phyloP scores from a whole-genome alignment of 1,284 basidiomycete genomes.

The Xerocomus amazonicus region DNA sequence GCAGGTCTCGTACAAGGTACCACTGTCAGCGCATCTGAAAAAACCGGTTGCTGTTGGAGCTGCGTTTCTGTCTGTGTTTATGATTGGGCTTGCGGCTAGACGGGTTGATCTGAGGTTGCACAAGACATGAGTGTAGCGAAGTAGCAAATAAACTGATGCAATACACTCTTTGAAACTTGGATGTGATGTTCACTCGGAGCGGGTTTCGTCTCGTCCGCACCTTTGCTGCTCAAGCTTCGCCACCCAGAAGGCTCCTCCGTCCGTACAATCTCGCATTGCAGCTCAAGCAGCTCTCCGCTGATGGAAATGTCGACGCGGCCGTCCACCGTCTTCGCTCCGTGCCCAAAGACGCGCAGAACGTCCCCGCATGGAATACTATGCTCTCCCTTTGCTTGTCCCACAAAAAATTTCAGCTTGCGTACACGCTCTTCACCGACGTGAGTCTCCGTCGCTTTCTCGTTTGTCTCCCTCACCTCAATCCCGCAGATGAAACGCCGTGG shows the following conservation, averaged over 20 bases:
- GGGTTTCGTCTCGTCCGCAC: slow-evolving; percentile 8
- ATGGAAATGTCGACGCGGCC: slow-evolving; percentile 55
- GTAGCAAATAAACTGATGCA: slow-evolving; percentile 40
- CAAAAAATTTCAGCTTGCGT: slow-evolving; percentile 53
- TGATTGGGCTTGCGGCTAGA: slow-evolving; percentile 54
- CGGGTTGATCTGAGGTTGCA: slow-evolving; percentile 66
- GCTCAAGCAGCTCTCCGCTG: slow-evolving; percentile 51
- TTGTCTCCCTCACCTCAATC: slow-evolving; percentile 2
- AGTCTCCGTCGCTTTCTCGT: slow-evolving; percentile 26
- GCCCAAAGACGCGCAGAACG: slow-evolving; percentile 67
- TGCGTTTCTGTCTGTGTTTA: slow-evolving; percentile 65
- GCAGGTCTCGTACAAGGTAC: slow-evolving; percentile 84
- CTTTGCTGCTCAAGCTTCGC: slow-evolving; percentile 5
- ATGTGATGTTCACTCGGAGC: slow-evolving; percentile 18
- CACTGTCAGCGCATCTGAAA: slow-evolving; percentile 71
- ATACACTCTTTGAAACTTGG: background rate
- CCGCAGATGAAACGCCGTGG: slow-evolving; percentile 76
- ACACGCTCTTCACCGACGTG: slow-evolving; percentile 64
- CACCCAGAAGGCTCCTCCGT: slow-evolving; percentile 38
- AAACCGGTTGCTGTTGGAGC: slow-evolving; percentile 77
- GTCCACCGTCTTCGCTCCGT: slow-evolving; percentile 56
- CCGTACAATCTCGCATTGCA: slow-evolving; percentile 58
- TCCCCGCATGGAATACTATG: slow-evolving; percentile 70
- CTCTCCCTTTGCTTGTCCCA: slow-evolving; percentile 57
- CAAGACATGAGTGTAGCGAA: slow-evolving; percentile 40